Percentiles rank a stretch among this genome's conserved stretches.
phyloP scores from a whole-genome alignment of 225 moss, liverwort and hornwort species.

The Pseudoscleropodium purum region DNA sequence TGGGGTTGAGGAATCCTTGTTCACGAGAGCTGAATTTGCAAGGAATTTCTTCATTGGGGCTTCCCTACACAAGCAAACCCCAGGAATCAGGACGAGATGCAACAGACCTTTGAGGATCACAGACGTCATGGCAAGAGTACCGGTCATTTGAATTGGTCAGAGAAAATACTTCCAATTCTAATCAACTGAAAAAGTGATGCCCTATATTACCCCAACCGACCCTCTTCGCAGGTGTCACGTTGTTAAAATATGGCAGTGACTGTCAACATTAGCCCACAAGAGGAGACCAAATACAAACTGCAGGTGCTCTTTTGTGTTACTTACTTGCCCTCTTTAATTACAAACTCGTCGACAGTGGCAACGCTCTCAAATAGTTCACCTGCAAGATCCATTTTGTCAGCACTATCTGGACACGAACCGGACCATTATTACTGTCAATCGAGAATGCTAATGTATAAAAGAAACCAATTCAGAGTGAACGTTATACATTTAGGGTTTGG shows the following conservation, averaged over 20 bases:
- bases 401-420: neutral
- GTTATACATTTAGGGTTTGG: slow-evolving; percentile 1
- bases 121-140: neutral
- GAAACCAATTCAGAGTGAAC: neutral
- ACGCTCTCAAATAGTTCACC: slow-evolving; percentile 32
- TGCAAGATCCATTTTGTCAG: slow-evolving; percentile 6
- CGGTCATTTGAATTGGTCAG: neutral
- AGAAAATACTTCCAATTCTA: neutral
- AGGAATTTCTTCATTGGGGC: slow-evolving; percentile 28
- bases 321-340: slow-evolving; percentile 50
- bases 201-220: neutral
- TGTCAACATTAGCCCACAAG: neutral
- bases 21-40: slow-evolving; percentile 29
- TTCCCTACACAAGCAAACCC: slow-evolving; percentile 20
- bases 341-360: slow-evolving; percentile 33
- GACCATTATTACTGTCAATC: neutral
- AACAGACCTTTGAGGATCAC: neutral
- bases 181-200: neutral
- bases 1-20: slow-evolving; percentile 7
- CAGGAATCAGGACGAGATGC: neutral
- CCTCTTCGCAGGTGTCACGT: neutral
- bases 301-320: neutral
- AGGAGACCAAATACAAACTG: neutral
- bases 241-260: neutral
- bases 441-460: neutral